phyloP scores from a whole-genome alignment of 169 alveolate species.

The Cryptosporidium baileyi region DNA sequence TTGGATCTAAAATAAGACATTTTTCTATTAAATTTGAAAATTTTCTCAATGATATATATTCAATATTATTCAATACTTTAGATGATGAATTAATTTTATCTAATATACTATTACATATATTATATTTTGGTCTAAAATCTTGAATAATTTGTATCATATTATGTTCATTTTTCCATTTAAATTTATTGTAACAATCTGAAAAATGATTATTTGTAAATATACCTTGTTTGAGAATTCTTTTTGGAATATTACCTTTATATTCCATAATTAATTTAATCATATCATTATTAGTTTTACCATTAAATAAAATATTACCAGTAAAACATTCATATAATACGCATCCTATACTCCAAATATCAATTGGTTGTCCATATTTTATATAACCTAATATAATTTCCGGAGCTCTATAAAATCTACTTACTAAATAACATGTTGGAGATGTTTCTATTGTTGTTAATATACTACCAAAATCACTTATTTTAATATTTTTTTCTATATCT shows the following conservation, averaged over 20 bases:
- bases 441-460: constrained; percentile 89
- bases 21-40: constrained; percentile 93
- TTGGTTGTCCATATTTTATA: constrained; percentile 82
- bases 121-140: constrained; percentile 41
- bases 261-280: constrained; percentile 94
- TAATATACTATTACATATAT: constrained; percentile 76
- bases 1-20: constrained; percentile 92
- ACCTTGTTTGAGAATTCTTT: constrained; percentile 88
- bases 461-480: constrained; percentile 97
- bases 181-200: constrained; percentile 79
- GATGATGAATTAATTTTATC: constrained; percentile 72
- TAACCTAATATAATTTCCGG: constrained; percentile 97
- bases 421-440: constrained; percentile 90
- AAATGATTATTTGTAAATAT: constrained; percentile 85
- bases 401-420: constrained; percentile 96
- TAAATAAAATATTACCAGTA: constrained; percentile 94
- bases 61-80: constrained; percentile 1
- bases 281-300: constrained; percentile 94
- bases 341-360: constrained; percentile 97
- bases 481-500: constrained; percentile 83
- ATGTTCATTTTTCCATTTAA: constrained; percentile 77
- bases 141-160: constrained; percentile 81
- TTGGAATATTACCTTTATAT: constrained; percentile 92
- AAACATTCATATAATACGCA: constrained; percentile 95
- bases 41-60: constrained; percentile 76